Evolutionary conservation across 208 protist genomes (phyloP).

Genomic region (Acanthamoeba sp.): DNA sequence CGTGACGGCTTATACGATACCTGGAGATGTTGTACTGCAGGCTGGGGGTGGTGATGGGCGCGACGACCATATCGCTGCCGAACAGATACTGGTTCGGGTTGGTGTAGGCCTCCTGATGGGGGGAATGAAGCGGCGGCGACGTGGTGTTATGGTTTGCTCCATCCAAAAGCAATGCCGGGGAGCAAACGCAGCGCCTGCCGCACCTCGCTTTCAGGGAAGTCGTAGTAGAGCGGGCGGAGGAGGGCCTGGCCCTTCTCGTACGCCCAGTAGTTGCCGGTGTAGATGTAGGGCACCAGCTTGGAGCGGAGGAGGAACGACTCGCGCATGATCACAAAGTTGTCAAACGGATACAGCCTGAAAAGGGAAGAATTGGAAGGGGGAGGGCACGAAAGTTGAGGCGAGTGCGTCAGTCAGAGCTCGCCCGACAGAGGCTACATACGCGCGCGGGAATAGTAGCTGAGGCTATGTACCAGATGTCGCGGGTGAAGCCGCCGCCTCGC

Average conservation of each 20-base stretch:
- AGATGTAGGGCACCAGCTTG: conserved; percentile 71
- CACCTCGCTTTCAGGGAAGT: not conserved
- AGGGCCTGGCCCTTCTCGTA: conserved; percentile 26
- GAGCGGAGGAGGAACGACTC: conserved; percentile 24
- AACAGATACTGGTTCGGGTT: conserved; percentile 35
- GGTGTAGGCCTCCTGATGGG: not conserved
- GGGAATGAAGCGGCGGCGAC: too few relatives aligned
- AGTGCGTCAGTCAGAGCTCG: not conserved
- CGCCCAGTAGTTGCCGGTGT: conserved; percentile 36
- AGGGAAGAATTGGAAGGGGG: too few relatives aligned
- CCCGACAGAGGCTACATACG: too few relatives aligned
- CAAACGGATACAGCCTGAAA: conserved; percentile 53
- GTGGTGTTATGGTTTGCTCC: too few relatives aligned
- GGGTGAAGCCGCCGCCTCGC: conserved; percentile 41
- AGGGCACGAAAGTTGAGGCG: too few relatives aligned
- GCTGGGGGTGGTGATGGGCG: conserved; percentile 51
- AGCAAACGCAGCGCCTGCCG: not conserved
- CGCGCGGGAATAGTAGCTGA: too few relatives aligned
- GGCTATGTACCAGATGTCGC: conserved; percentile 63
- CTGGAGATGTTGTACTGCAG: conserved; percentile 41
- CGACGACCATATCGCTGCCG: conserved; percentile 31
- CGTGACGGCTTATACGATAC: not conserved
- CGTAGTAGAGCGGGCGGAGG: conserved; percentile 55
- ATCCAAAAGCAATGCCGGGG: too few relatives aligned
- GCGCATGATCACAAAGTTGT: conserved; percentile 64